Evolutionary conservation across 2,329 filamentous ascomycete genomes (phyloP).

Genomic region (Penicillium sclerotiorum): DNA sequence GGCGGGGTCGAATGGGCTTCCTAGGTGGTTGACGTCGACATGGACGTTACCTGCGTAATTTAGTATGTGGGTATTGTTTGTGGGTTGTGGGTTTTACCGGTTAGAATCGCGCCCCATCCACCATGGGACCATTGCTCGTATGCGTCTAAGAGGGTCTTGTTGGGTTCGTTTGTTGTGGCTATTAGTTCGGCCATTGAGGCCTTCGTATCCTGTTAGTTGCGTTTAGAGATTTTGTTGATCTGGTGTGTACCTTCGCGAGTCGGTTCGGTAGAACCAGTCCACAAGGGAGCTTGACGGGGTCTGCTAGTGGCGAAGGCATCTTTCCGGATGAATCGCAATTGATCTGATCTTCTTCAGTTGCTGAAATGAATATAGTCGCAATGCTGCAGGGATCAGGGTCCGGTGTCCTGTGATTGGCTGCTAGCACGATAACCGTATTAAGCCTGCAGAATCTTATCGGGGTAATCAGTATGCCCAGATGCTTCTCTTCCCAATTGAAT

Average conservation of each 20-base stretch:
- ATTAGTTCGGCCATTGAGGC: slow-evolving; percentile 49
- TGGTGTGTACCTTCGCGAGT: slow-evolving; percentile 44
- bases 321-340: neutral
- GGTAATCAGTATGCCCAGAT: neutral
- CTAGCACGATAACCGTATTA: neutral
- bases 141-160: slow-evolving; percentile 44
- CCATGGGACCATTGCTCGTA: slow-evolving; percentile 57
- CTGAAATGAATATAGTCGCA: neutral
- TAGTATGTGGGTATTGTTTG: neutral
- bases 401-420: neutral
- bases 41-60: slow-evolving; percentile 42
- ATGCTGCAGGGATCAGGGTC: neutral
- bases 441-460: neutral
- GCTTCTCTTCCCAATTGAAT: no score
- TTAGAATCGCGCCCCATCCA: slow-evolving; percentile 47
- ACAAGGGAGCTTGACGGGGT: slow-evolving; percentile 56
- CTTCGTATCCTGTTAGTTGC: slow-evolving; percentile 27
- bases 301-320: slow-evolving; percentile 35
- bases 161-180: slow-evolving; percentile 51
- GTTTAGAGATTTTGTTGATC: neutral
- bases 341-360: neutral
- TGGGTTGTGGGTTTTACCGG: slow-evolving; percentile 31
- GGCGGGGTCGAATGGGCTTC: slow-evolving; percentile 34
- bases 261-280: slow-evolving; percentile 61
- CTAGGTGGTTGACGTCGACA: slow-evolving; percentile 48